These are phyloP conservation scores for Adansonia grandidieri DNA, from an alignment of 441 rosid genomes.

Conservation along the genomic window DNA sequence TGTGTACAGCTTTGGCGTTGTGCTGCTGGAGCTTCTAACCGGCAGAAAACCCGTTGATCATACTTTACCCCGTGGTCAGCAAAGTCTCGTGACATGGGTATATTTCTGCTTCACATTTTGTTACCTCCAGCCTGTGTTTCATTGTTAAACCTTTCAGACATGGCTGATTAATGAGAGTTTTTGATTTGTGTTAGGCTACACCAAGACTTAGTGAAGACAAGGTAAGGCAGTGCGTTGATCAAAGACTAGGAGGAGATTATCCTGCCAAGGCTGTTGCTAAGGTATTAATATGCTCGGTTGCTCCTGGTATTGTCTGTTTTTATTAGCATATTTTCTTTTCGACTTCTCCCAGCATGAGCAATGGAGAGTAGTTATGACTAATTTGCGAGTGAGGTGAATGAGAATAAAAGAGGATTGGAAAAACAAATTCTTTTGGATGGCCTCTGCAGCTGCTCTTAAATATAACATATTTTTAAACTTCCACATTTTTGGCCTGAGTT, in stretches of 20 bases:
- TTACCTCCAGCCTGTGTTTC: constrained; percentile 10
- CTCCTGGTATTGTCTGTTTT: background rate
- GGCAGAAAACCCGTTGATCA: constrained; percentile 79
- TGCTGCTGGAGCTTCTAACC: constrained; percentile 68
- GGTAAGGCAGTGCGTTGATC: constrained; percentile 71
- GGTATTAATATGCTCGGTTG: constrained; percentile 37
- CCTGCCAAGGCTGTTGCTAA: constrained; percentile 83
- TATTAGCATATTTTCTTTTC: background rate
- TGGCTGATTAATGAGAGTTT: constrained; percentile 15
- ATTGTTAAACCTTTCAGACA: background rate
- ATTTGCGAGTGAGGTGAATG: background rate
- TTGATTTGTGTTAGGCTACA: constrained; percentile 53
- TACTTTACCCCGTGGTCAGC: constrained; percentile 75
- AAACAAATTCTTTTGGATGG: background rate
- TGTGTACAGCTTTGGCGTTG: constrained; percentile 80
- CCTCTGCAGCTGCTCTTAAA: background rate
- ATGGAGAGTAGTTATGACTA: background rate
- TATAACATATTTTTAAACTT: background rate
- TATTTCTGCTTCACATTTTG: constrained; percentile 21
- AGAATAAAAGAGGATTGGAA: background rate
- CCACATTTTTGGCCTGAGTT: background rate
- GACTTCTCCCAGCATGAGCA: too few species aligned
- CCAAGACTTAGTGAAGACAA: constrained; percentile 80
- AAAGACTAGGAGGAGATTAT: constrained; percentile 67
- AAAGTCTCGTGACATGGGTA: constrained; percentile 81